phyloP scores from a whole-genome alignment of 2,329 filamentous ascomycete genomes.

The Hymenoscyphus infarciens region DNA sequence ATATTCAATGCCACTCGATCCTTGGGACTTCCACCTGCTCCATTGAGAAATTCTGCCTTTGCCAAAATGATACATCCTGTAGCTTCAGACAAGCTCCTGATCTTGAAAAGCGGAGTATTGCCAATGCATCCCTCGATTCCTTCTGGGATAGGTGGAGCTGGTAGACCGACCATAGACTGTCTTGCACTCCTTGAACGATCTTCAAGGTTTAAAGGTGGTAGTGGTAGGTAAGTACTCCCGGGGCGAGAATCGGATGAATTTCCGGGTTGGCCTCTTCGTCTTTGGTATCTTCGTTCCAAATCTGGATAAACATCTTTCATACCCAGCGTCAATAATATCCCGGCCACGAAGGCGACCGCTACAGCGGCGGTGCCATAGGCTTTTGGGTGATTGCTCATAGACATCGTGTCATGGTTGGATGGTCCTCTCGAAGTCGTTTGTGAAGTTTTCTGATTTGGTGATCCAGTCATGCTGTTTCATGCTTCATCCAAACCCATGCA shows the following conservation, averaged over 20 bases:
- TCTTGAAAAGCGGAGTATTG: constrained; percentile 83
- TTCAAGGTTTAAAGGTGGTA: constrained; percentile 49
- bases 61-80: constrained; percentile 88
- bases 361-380: constrained; percentile 64
- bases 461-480: constrained; percentile 14
- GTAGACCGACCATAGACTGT: constrained; percentile 27
- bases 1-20: constrained; percentile 91
- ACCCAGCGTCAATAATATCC: constrained; percentile 69
- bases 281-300: constrained; percentile 62
- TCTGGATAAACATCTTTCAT: constrained; percentile 79
- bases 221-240: constrained; percentile 29
- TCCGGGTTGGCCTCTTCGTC: constrained; percentile 35
- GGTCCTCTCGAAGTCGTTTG: constrained; percentile 1
- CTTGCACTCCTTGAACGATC: constrained; percentile 47
- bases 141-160: constrained; percentile 51
- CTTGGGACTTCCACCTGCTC: constrained; percentile 89
- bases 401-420: constrained; percentile 43
- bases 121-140: constrained; percentile 92
- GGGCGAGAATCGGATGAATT: constrained; percentile 24
- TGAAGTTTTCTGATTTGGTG: constrained; percentile 9
- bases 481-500: constrained; percentile 10
- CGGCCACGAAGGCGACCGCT: constrained; percentile 70
- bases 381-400: constrained; percentile 57
- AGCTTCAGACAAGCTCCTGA: constrained; percentile 78
- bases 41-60: constrained; percentile 96